Percentiles rank a stretch among this genome's conserved stretches.
These are phyloP conservation scores for Diaporthe ampelina DNA, from an alignment of 2,329 filamentous ascomycete genomes.

Conservation along the genomic window DNA sequence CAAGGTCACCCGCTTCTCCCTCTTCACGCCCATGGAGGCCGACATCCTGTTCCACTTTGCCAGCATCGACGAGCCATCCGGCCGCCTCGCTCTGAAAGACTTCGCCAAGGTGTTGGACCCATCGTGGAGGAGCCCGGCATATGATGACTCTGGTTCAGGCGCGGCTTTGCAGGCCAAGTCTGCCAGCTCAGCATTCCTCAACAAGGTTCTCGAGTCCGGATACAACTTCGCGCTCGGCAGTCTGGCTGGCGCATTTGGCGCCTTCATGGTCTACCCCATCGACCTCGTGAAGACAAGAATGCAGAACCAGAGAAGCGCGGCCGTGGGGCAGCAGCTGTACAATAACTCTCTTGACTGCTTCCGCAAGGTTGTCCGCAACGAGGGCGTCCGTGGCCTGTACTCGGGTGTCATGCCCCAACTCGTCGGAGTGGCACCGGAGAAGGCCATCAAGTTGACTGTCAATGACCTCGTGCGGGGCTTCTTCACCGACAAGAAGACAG, in stretches of 20 bases:
- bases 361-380: conserved; percentile 91
- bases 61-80: conserved; percentile 89
- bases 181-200: conserved; percentile 69
- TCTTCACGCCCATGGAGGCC: conserved; percentile 98
- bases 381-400: conserved; percentile 91
- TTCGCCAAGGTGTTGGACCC: conserved; percentile 97
- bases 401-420: conserved; percentile 95
- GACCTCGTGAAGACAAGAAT: conserved; percentile 98
- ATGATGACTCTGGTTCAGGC: conserved; percentile 58
- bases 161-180: conserved; percentile 63
- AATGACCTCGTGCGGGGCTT: conserved; percentile 90
- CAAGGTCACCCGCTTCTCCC: conserved; percentile 90
- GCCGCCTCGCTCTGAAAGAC: conserved; percentile 83
- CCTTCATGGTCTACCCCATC: conserved; percentile 99
- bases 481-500: conserved; percentile 80
- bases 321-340: conserved; percentile 89
- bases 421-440: conserved; percentile 98
- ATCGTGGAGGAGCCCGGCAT: conserved; percentile 82
- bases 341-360: conserved; percentile 98
- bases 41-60: conserved; percentile 99
- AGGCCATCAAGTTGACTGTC: conserved; percentile 98
- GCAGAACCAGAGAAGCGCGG: conserved; percentile 92
- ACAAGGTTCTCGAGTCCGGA: conserved; percentile 78
- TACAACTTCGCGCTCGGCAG: conserved; percentile 94
- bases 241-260: conserved; percentile 94